Conservation (phyloP, 2,329 filamentous ascomycete genomes). For the Purpureocillium takamizusanense region DNA sequence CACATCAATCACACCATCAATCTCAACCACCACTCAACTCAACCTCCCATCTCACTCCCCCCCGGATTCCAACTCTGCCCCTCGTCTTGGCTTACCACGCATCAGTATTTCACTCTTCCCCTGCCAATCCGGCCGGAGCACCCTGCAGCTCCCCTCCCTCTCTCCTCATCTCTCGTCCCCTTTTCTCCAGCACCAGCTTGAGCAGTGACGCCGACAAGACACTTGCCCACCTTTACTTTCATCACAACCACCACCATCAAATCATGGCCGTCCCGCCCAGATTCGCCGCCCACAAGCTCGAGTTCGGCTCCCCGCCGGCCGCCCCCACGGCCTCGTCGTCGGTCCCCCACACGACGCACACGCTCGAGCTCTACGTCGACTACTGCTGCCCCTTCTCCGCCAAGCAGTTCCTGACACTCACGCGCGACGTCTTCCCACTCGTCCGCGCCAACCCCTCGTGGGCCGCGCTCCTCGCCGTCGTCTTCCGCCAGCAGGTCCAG, state of each 20-base stretch:
- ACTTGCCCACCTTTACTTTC: no score
- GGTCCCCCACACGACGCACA: slow-evolving; percentile 41
- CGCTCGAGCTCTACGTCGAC: slow-evolving; percentile 66
- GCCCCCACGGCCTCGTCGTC: slow-evolving; percentile 3
- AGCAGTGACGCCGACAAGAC: no score
- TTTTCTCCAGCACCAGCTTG: no score
- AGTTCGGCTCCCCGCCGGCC: slow-evolving; percentile 29
- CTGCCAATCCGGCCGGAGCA: no score
- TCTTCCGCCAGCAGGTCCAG: slow-evolving; percentile 89
- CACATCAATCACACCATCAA: background rate
- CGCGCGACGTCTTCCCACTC: slow-evolving; percentile 53
- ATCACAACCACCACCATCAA: slow-evolving; percentile 1
- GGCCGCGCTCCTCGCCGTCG: slow-evolving; percentile 53
- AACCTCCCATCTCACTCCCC: no score
- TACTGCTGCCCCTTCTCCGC: slow-evolving; percentile 76
- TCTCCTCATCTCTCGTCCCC: slow-evolving; percentile 1
- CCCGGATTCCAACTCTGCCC: no score
- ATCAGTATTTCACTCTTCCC: no score
- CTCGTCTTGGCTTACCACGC: no score
- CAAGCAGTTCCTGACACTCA: slow-evolving; percentile 68
- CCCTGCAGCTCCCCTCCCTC: background rate
- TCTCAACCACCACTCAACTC: no score
- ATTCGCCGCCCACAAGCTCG: slow-evolving; percentile 63
- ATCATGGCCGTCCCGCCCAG: slow-evolving; percentile 69
- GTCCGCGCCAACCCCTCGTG: slow-evolving; percentile 52